Evolutionary conservation across 495 filamentous ascomycete species (phyloP), one percentile per base, ranked within the genome.

Genomic region (Chaetomidium leptoderma): DNA sequence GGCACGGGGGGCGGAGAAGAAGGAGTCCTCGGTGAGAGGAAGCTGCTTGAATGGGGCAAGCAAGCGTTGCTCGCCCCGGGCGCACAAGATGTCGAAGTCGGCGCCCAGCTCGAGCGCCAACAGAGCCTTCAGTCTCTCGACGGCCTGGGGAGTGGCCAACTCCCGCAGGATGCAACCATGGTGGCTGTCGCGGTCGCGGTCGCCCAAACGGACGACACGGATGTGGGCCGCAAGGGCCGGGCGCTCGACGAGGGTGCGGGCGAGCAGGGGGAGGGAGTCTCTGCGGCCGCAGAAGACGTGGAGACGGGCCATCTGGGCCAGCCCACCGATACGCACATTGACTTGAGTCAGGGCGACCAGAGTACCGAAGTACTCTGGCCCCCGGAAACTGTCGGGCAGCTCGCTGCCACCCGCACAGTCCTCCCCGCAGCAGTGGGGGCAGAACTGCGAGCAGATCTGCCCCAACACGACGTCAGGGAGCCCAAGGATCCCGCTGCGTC

Each of bases 351-450:
- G 21, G 33, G 49, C 33, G 21, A 13, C 49, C 49, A 52, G 23
- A 26, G 33, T 52, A 29, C 49, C 49, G 21, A 39, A 39, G 49
- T 39, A 40, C 21, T 52, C 33, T 13, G 49, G 49, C 13, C 33
- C 49, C 9, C 33, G 2, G 21, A 39, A 52, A 10, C 14, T 13
- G 35, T 19, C 23, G 11, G 33, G 44, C 44, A 47, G 44, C 24
- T 16, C 33, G 23, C 1, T 1, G 33, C 13, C 17, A 32, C 35
- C 35, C 33, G 40, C 0, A 17, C 49, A 52, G 49, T 40, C 49
- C 49, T 52, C 49, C 10, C 49, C 49, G 35, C 17, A 4, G 49
- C 33, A 52, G 35, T 52, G 49, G 11, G 49, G 49, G 49, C 49
- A 52, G 35, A 52, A 52, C 33, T 51, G 49, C 33, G 23, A 14